Evolutionary conservation across 179 eudicot genomes (phyloP), one percentile per base, ranked within the genome.

Genomic region (Sideroxylon spinosum): DNA sequence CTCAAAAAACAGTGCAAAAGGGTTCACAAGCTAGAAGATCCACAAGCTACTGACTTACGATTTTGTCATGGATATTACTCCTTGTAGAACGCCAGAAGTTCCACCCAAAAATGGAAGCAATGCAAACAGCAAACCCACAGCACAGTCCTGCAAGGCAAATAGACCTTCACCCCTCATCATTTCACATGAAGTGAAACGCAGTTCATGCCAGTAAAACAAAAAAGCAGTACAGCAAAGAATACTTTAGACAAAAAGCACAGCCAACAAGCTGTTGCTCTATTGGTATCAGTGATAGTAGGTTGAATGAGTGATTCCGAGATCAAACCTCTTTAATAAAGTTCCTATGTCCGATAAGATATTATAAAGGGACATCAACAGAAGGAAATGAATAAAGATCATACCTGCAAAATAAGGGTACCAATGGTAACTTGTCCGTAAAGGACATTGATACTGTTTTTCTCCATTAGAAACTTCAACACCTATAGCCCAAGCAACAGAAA

Each of bases 391-490:
- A 53, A 55, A 53, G 9, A 37, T 22, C 49, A 81, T 79, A 90
- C 97, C 96, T 93, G 98, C 81, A 91, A 82, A 79, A 93, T 93
- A 29, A 93, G 93, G 69, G 90, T 93, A 60, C 98, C 98, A 78
- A 93, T 83, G 69, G 98, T 93, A 74, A 93, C 92, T 83, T 93
- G 98, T 56, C 98, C 97, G 76, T 93, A 91, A 82, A 93, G 91
- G 62, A 96, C 80, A 83, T 79, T 88, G 59, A 86, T 82, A 78
- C 87, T 89, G 71, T 86, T 93, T 68, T 80, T 93, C 82, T 93
- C 98, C 98, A 93, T 93, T 88, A 93, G 80, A 87, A 90, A 91
- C 84, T 93, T 93, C 76, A 91, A 83, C 29, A 91, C 98, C 97
- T 91, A 46, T 19, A 53, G 37, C 14, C 14, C 69, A 71, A 46